Evolutionary conservation across 75 land plant species (phyloP), one percentile per base, ranked within the genome.

Genomic region (Cupressus sempervirens): DNA sequence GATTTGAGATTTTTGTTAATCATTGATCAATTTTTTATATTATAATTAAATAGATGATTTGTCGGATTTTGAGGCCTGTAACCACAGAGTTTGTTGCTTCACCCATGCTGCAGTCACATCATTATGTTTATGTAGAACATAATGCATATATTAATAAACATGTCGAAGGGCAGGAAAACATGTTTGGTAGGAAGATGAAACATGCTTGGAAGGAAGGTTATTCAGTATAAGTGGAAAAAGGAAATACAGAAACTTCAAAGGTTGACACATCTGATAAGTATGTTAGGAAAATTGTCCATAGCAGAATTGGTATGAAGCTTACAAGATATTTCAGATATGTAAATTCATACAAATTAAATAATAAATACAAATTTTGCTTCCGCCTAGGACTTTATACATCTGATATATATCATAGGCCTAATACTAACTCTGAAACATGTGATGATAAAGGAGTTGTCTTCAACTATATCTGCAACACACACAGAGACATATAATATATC

Each of bases 381-480:
- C 81, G 88, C 89, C 83, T 86, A 50, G 91, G 84, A 76, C 88
- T 84, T 87, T 32, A 77, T 36, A 86, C 83, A 72, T 77, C 89
- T 81, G 73, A 80, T 38, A 62, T 84, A 81, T 48, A 84, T 79
- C 15, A 12, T 50, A 94, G 86, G 72, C 67, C 54, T n/a, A 50
- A 79, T 45, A 9, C 48, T 50, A 26, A n/a, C 46, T 79, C 50
- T 45, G 52, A 87, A 82, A 48, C 41, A 84, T n/a, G 80, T 67
- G 70, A 73, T 68, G 34, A 32, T 91, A 75, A 91, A 83, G 86
- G 86, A 91, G 13, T 20, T 26, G 32, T 86, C 84, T 77, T 76
- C 89, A 40, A 45, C 52, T 1, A 45, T 79, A 18, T 84, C 89
- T 83, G 81, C 92, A 45, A 91, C 87, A 46, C 14, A 50, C 15